phyloP scores from a whole-genome alignment of 1,284 basidiomycete genomes.

The Gomphus sp. region DNA sequence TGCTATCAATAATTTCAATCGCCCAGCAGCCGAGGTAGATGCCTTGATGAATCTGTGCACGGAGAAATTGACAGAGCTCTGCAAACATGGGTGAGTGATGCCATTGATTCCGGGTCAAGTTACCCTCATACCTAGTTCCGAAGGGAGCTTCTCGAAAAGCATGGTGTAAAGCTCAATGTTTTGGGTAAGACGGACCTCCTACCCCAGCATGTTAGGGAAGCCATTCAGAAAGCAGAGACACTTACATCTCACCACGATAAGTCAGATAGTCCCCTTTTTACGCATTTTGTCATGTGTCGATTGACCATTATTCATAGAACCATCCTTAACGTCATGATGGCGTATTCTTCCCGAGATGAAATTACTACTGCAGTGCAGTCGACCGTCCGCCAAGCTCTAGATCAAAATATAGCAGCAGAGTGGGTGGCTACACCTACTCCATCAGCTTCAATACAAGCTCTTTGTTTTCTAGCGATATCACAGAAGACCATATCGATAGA shows the following conservation, averaged over 20 bases:
- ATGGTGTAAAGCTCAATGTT: conserved; percentile 82
- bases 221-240: conserved; percentile 67
- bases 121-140: background rate
- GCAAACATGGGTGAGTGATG: conserved; percentile 65
- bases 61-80: conserved; percentile 76
- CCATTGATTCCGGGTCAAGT: background rate
- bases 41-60: conserved; percentile 83
- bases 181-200: conserved; percentile 75
- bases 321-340: conserved; percentile 91
- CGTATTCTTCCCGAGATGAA: conserved; percentile 90
- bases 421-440: conserved; percentile 12
- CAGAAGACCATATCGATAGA: conserved; percentile 54
- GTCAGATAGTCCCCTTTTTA: conserved; percentile 31
- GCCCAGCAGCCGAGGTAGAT: conserved; percentile 81
- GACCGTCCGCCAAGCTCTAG: conserved; percentile 41
- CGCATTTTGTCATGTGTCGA: background rate
- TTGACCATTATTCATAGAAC: conserved; percentile 39
- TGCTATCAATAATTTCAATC: conserved; percentile 94
- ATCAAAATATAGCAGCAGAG: conserved; percentile 27
- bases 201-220: conserved; percentile 64
- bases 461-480: conserved; percentile 38
- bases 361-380: conserved; percentile 71
- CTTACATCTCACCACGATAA: conserved; percentile 69
- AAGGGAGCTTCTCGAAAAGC: conserved; percentile 70
- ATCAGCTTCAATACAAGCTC: background rate